A percentile compares a stretch with the other conserved stretches of the same genome.
phyloP scores from a whole-genome alignment of 2,329 filamentous ascomycete species.

The Colletotrichum salicis region DNA sequence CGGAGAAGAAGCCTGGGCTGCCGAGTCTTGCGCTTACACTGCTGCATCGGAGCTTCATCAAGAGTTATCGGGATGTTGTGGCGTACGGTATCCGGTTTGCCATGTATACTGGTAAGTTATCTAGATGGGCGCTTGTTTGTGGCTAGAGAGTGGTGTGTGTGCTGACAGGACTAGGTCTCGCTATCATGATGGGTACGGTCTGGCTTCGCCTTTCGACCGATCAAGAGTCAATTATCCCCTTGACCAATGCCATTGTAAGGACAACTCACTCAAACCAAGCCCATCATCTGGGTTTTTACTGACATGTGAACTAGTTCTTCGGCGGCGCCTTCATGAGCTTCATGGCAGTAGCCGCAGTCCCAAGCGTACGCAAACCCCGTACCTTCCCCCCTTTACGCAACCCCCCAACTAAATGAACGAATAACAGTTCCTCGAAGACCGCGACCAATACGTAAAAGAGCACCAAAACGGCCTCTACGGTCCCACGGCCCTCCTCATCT shows the following conservation, averaged over 20 bases:
- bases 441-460: constrained; percentile 78
- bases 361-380: constrained; percentile 57
- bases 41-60: constrained; percentile 83
- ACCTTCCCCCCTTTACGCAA: no score
- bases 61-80: constrained; percentile 84
- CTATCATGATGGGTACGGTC: constrained; percentile 89
- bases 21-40: constrained; percentile 69
- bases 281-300: not conserved
- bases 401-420: no score
- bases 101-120: constrained; percentile 69
- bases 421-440: constrained; percentile 83
- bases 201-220: constrained; percentile 77
- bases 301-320: constrained; percentile 60
- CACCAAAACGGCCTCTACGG: constrained; percentile 85
- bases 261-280: not conserved
- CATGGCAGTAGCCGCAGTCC: constrained; percentile 87
- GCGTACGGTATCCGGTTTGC: constrained; percentile 84
- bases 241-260: constrained; percentile 77
- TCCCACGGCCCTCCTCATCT: constrained; percentile 75
- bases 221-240: constrained; percentile 81
- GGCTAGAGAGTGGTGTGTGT: no score
- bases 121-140: no score
- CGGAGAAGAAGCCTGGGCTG: constrained; percentile 54
- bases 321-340: constrained; percentile 81
- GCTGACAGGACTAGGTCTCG: constrained; percentile 57